phyloP scores from a whole-genome alignment of 805 yeast species.

The Saccharomycopsis babjevae region DNA sequence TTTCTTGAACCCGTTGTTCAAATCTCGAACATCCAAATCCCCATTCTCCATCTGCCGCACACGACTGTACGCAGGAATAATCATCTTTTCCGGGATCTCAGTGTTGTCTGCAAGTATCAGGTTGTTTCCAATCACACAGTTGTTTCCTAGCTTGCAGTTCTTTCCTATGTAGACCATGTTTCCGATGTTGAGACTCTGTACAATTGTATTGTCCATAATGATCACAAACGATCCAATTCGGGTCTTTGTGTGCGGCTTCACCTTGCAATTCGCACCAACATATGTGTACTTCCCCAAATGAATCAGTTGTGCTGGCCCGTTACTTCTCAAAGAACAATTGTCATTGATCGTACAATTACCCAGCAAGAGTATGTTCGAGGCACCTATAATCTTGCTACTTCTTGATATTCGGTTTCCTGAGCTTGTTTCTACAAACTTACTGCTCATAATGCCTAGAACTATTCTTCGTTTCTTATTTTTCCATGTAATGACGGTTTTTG shows the following conservation, averaged over 20 bases:
- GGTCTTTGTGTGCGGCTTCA: slow-evolving; percentile 21
- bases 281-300: background rate
- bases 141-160: slow-evolving; percentile 28
- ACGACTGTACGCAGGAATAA: slow-evolving; percentile 40
- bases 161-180: slow-evolving; percentile 37
- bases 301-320: slow-evolving; percentile 36
- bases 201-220: slow-evolving; percentile 26
- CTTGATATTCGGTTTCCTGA: slow-evolving; percentile 37
- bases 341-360: slow-evolving; percentile 24
- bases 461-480: background rate
- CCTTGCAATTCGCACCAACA: background rate
- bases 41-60: slow-evolving; percentile 22
- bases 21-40: slow-evolving; percentile 12
- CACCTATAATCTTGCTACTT: slow-evolving; percentile 29
- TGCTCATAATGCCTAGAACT: background rate
- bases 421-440: slow-evolving; percentile 29
- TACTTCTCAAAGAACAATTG: slow-evolving; percentile 22
- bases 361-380: slow-evolving; percentile 31
- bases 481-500: background rate
- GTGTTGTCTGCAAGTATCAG: slow-evolving; percentile 34
- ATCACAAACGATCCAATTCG: slow-evolving; percentile 36
- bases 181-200: slow-evolving; percentile 33
- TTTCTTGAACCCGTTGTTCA: slow-evolving; percentile 20
- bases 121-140: slow-evolving; percentile 36
- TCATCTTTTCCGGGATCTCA: slow-evolving; percentile 30